Percentiles rank a stretch among this genome's conserved stretches.
These are phyloP conservation scores for Magnusiomyces sp. DNA, from an alignment of 1,139 yeast genomes.

Conservation along the genomic window DNA sequence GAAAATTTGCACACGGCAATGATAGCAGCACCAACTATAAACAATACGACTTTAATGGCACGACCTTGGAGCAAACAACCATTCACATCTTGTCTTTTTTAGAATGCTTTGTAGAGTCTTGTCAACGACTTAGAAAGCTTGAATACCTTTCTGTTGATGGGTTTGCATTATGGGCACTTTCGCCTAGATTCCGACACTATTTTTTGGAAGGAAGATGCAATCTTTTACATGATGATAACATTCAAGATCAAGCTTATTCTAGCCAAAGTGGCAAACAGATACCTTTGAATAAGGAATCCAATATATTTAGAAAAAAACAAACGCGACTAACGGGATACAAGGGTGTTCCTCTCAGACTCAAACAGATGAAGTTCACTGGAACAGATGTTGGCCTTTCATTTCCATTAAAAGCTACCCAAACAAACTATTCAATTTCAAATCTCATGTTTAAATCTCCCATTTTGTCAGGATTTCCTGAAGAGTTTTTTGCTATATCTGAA, in stretches of 20 bases:
- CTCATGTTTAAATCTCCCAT: background rate
- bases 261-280: too few relatives aligned
- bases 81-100: background rate
- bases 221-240: too few relatives aligned
- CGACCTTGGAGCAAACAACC: background rate
- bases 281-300: too few relatives aligned
- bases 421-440: background rate
- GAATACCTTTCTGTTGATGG: constrained; percentile 1
- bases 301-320: too few relatives aligned
- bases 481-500: background rate
- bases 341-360: background rate
- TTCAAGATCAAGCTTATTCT: too few relatives aligned
- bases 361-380: constrained; percentile 1
- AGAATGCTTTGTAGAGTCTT: background rate
- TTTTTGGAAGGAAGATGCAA: background rate
- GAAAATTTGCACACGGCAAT: background rate
- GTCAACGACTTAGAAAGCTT: background rate
- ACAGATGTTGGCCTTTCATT: background rate
- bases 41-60: background rate
- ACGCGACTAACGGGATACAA: too few relatives aligned
- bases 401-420: background rate
- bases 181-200: constrained; percentile 1
- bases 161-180: background rate
- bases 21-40: background rate
- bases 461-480: background rate